Evolutionary conservation across 768 basidiomycete genomes (phyloP), one percentile per base, ranked within the genome.

Genomic region (Lactifluus piperatus): DNA sequence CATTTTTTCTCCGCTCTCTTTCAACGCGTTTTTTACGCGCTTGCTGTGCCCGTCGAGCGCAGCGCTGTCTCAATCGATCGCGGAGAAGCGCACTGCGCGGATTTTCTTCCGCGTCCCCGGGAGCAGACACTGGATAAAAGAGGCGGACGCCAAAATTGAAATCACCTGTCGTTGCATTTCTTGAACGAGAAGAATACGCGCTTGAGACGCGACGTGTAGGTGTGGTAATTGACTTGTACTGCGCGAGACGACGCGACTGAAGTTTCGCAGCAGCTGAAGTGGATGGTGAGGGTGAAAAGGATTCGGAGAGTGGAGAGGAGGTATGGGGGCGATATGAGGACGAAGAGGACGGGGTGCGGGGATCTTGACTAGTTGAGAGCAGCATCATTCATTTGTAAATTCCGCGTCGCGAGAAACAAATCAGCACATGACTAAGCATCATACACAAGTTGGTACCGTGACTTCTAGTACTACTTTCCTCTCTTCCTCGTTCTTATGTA

Each of bases 31-130:
- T 63, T 22, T 57, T 57, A 26, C 67, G 64, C 5, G 60, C 63
- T n/a, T 58, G 53, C 30, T 51, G 54, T 5, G 66, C 67, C 5
- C 64, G 65, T 26, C 62, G 65, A 11, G 66, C 49, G 44, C 68
- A 69, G 18, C 62, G 63, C 11, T 60, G 53, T 50, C 61, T 61
- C 62, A 69, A 65, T 13, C 64, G 62, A 26, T 68, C 64, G 9
- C 68, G 64, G 16, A 69, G 54, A 29, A 69, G 55, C 16, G 29
- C 34, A 34, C 56, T 57, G 32, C 60, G 68, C 14, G 66, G 45
- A 47, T 56, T 45, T n/a, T n/a, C n/a, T 24, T 52, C 61, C 5
- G 27, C 62, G 11, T 57, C 56, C 13, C 49, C 56, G 4, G 51
- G 26, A 20, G 16, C 22, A 18, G 32, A 36, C 29, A 24, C 39